Evolutionary conservation across 1,139 yeast species (phyloP), one percentile per base, ranked within the genome.

Genomic region (Taphrina deformans): DNA sequence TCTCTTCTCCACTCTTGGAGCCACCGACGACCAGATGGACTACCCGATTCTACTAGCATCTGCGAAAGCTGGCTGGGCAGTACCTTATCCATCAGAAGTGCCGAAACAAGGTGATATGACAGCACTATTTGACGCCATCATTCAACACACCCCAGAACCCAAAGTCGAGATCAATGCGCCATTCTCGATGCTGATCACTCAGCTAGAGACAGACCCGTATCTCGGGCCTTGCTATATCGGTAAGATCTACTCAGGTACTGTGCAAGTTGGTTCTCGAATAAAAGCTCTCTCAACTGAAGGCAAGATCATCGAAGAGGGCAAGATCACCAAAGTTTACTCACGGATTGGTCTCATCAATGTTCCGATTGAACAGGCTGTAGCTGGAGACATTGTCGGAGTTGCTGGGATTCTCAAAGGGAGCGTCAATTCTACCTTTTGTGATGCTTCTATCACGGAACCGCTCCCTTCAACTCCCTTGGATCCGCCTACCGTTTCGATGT

Each of bases 1-100:
- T 0, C 80, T 61, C 14, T 61, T 61, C 24, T 50, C 59, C 6
- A 52, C 46, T 16, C 53, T 61, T 21, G 65, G 59, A 12, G 65
- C 65, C 4, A 41, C 65, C 27, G 65, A 61, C 21, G 65, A 61
- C n/a, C 65, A 61, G 48, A 52, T 61, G 65, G 59, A 61, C 29
- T 61, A 61, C 29, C 59, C 59, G 12, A 51, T 53, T 33, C 40
- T 61, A 12, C 59, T 61, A 2, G 53, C 65, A 26, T 50, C 58
- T 26, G 65, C 65, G 10, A 61, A 61, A 45, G 65, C 59, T 14
- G 65, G 65, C 27, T 61, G 65, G 65, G 59, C 65, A 12, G 48
- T 52, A 6, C 53, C 65, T 1, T 61, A 52, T 21, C 40, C 65
- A 3, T 41, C 44, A 12, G 51, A 41, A 2, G 29, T 31, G 14